Percentiles rank a stretch among this genome's conserved stretches.
phyloP scores from a whole-genome alignment of 495 filamentous ascomycete species.

The Daldinia bambusicola region DNA sequence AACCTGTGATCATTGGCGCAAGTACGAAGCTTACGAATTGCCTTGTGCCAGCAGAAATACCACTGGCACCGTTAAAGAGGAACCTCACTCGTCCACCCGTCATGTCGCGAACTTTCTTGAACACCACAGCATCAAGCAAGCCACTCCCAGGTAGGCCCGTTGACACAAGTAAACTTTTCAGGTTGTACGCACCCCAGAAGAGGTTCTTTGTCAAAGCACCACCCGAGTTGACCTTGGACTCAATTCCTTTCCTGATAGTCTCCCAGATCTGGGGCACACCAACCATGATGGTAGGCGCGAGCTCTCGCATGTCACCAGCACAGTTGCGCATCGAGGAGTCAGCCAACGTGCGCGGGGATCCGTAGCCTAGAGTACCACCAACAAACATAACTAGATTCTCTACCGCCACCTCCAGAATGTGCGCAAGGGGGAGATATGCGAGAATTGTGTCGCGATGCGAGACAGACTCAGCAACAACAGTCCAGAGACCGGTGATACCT shows the following conservation, averaged over 20 bases:
- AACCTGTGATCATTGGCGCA: slow-evolving; percentile 81
- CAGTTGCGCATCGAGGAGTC: slow-evolving; percentile 66
- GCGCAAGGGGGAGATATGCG: slow-evolving; percentile 90
- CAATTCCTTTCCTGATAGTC: slow-evolving; percentile 80
- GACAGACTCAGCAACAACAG: slow-evolving; percentile 57
- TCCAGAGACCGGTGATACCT: slow-evolving; percentile 61
- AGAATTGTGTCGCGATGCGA: slow-evolving; percentile 68
- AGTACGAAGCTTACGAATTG: slow-evolving; percentile 82
- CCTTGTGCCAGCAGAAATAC: slow-evolving; percentile 78
- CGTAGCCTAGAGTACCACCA: slow-evolving; percentile 84
- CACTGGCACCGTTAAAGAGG: slow-evolving; percentile 86
- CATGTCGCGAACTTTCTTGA: slow-evolving; percentile 74
- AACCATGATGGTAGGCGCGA: slow-evolving; percentile 82
- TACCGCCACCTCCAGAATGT: slow-evolving; percentile 85
- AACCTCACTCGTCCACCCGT: slow-evolving; percentile 76
- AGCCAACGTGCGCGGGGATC: slow-evolving; percentile 81
- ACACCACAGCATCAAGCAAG: slow-evolving; percentile 81
- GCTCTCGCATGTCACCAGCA: slow-evolving; percentile 75
- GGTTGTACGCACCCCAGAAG: slow-evolving; percentile 58
- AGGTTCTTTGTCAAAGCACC: slow-evolving; percentile 46
- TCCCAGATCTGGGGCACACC: slow-evolving; percentile 88
- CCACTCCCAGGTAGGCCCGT: slow-evolving; percentile 73
- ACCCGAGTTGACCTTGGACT: slow-evolving; percentile 67
- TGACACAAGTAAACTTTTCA: slow-evolving; percentile 68
- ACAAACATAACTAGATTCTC: slow-evolving; percentile 80